Evolutionary conservation across 805 yeast genomes (phyloP), one percentile per base, ranked within the genome.

Genomic region (Cyberlindnera amylophila): DNA sequence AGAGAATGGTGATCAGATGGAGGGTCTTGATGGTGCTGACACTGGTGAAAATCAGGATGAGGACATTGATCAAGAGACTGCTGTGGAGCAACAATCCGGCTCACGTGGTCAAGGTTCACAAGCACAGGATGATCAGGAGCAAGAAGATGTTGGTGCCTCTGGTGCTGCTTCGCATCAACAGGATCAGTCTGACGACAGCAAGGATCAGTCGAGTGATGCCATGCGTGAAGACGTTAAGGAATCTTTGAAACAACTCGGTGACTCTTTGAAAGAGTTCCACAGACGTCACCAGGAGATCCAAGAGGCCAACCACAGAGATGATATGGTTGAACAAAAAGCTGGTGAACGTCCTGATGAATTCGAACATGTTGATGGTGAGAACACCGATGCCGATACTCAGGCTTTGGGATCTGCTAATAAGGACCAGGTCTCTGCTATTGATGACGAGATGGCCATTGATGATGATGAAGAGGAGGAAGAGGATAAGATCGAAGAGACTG

Each of bases 351-450:
- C 95, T 0, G 96, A 88, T 57, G 95, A 88, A 54, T 85, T 88
- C 61, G 87, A 86, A 58, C 93, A 86, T 55, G 70, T 83, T 38
- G 87, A 85, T 31, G 90, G 89, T 36, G 90, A 82, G 35, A 82
- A 84, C 47, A 78, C 91, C 4, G 80, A 82, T 23, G 71, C 68
- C 42, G 90, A 86, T 38, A 86, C 96, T 0, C 98, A 93, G 62
- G 99, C 98, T 1, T 66, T 93, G 39, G 98, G 98, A 17, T 81
- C 90, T 34, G 95, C 96, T 6, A 78, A 79, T 46, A 75, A 81
- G 54, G 96, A 89, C 35, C 89, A 85, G 55, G 67, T 76, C 13
- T 93, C 87, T 58, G 61, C 81, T 1, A 74, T 90, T 45, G 82
- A 89, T 58, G 89, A 86, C 43, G 85, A 83, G 8, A 79, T 74